Conservation (phyloP, 306 rosid genomes). For the Biancaea sappan region DNA sequence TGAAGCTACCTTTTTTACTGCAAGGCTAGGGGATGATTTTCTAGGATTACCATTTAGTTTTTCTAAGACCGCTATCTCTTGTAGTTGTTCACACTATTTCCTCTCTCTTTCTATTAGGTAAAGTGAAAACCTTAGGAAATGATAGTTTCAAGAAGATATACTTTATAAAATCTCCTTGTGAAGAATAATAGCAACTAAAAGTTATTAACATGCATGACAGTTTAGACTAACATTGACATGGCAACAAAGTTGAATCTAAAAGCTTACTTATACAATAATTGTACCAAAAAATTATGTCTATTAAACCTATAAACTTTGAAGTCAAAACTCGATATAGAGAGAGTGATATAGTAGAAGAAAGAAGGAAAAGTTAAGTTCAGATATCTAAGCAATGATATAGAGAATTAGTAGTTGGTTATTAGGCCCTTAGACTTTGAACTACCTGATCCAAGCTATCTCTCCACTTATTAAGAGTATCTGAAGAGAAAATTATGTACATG, state of each 20-base stretch:
- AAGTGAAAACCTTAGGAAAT: constrained; percentile 21
- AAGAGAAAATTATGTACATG: no score
- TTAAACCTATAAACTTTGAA: no score
- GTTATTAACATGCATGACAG: background rate
- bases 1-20: constrained; percentile 75
- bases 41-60: constrained; percentile 71
- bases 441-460: no score
- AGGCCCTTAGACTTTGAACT: background rate
- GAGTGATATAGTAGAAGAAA: background rate
- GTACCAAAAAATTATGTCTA: background rate
- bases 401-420: no score
- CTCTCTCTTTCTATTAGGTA: constrained; percentile 69
- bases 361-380: background rate
- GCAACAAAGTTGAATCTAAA: background rate
- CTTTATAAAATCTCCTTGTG: constrained; percentile 7
- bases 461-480: no score
- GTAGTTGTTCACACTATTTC: constrained; percentile 70
- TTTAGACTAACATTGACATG: background rate
- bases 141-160: constrained; percentile 9
- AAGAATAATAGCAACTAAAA: background rate
- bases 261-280: background rate
- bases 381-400: background rate
- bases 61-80: constrained; percentile 90
- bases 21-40: constrained; percentile 70
- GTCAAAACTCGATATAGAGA: no score